Evolutionary conservation across 2,329 filamentous ascomycete species (phyloP).

Genomic region (Stagonosporopsis rhizophila): DNA sequence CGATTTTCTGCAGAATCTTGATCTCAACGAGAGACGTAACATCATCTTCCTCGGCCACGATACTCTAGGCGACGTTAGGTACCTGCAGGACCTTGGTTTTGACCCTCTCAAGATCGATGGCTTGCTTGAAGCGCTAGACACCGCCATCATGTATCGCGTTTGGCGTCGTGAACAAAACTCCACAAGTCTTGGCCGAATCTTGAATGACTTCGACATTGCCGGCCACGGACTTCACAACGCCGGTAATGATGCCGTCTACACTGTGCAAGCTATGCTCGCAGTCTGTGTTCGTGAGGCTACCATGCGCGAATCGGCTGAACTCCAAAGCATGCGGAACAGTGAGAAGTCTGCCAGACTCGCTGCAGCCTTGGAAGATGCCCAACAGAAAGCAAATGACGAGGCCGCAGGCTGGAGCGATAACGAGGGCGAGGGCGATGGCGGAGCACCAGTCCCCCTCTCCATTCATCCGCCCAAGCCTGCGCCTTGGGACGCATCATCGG

Average conservation of each 20-base stretch:
- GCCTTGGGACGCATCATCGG: constrained; percentile 10
- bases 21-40: constrained; percentile 56
- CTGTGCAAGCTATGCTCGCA: constrained; percentile 74
- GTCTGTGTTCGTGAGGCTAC: constrained; percentile 60
- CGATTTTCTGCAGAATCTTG: constrained; percentile 4
- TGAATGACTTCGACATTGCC: constrained; percentile 68
- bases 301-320: constrained; percentile 40
- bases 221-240: constrained; percentile 80
- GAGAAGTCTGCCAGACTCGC: constrained; percentile 34
- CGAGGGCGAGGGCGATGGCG: constrained; percentile 49
- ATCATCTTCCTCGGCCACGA: constrained; percentile 84
- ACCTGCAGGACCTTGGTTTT: constrained; percentile 71
- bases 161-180: constrained; percentile 62
- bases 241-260: constrained; percentile 84
- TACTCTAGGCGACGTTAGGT: constrained; percentile 69
- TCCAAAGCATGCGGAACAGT: constrained; percentile 32
- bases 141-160: constrained; percentile 71
- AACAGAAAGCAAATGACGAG: constrained; percentile 50
- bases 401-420: constrained; percentile 48
- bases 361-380: constrained; percentile 36
- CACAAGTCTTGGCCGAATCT: constrained; percentile 66
- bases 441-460: constrained; percentile 33
- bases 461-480: background rate
- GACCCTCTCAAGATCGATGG: constrained; percentile 62
- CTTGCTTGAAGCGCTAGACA: constrained; percentile 74